Evolutionary conservation across 306 rosid species (phyloP), one percentile per base, ranked within the genome.

Genomic region (Vicia sativa): DNA sequence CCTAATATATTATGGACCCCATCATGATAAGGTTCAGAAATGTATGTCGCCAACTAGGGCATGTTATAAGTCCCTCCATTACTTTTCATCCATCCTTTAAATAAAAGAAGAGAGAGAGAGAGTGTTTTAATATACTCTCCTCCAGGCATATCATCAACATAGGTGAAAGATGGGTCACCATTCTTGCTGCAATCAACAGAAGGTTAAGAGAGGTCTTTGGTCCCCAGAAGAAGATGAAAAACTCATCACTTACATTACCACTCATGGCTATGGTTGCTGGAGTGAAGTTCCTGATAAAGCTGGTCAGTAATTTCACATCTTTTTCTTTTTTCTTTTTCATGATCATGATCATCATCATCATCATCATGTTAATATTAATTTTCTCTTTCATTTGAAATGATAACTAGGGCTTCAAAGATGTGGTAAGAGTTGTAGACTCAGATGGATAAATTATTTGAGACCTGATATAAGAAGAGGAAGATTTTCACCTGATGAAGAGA

Each of bases 191-290:
- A 92, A 92, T 73, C 96, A 92, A 64, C 96, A 90, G 85, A 92
- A 92, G 81, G 98, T 92, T 60, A 92, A 92, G 89, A 83, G 96
- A 80, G 98, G 96, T 9, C 96, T 92, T 46, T 92, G 98, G 98
- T 92, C 96, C 5, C 98, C 98, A 0, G 96, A 90, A 54, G 98
- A 92, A 74, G 98, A 92, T 45, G 96, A 92, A 73, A 92, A 90
- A 84, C 98, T 92, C 74, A 83, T 92, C 37, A 67, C 84, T 79
- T 87, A 92, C 83, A 92, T 92, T 45, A 84, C 93, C 45, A 84
- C 93, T 34, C 89, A 92, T 62, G 98, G 96, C 54, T 90, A 92
- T 83, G 98, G 98, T 37, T 92, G 96, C 28, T 92, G 98, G 98
- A 92, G 96, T 72, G 96, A 90, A 77, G 96, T 92, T 49, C 96